phyloP scores from a whole-genome alignment of 176 grass and related monocot species.

The Lolium perenne region DNA sequence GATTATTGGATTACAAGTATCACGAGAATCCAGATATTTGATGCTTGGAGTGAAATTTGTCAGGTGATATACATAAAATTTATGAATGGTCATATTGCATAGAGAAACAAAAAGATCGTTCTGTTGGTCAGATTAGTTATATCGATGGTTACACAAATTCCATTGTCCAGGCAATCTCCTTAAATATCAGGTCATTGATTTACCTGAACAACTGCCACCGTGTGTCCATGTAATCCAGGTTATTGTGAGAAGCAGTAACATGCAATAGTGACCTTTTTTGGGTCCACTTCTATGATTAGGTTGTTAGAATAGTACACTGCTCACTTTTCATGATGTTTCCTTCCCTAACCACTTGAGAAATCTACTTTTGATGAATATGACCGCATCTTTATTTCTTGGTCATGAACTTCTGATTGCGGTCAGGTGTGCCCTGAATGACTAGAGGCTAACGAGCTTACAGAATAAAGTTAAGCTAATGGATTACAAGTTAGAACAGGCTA shows the following conservation, averaged over 20 bases:
- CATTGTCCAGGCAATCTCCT: slow-evolving; percentile 6
- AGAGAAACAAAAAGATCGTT: slow-evolving; percentile 1
- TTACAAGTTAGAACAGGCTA: not conserved
- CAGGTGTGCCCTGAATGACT: not conserved
- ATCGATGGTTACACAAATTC: slow-evolving; percentile 5
- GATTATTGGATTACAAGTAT: not conserved
- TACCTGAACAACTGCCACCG: slow-evolving; percentile 1
- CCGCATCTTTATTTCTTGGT: not conserved
- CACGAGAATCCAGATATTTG: slow-evolving; percentile 32
- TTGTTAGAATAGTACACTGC: slow-evolving; percentile 47
- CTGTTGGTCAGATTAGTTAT: slow-evolving; percentile 21
- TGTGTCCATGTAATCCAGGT: slow-evolving; percentile 24
- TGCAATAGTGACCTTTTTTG: not conserved
- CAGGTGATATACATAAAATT: slow-evolving; percentile 5
- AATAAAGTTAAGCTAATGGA: slow-evolving; percentile 1
- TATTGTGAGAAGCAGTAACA: slow-evolving; percentile 31
- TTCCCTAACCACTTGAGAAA: slow-evolving; percentile 35
- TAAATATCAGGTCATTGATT: slow-evolving; percentile 17
- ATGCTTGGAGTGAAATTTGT: slow-evolving; percentile 17
- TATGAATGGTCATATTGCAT: slow-evolving; percentile 26
- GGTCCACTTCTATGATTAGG: slow-evolving; percentile 43
- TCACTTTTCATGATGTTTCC: slow-evolving; percentile 38
- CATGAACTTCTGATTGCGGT: slow-evolving; percentile 27
- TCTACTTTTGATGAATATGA: slow-evolving; percentile 37
- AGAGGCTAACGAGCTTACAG: not conserved